Percentiles rank a stretch among this genome's conserved stretches.
Conservation (phyloP, 257 asterid genomes). For the Fraxinus americana region DNA sequence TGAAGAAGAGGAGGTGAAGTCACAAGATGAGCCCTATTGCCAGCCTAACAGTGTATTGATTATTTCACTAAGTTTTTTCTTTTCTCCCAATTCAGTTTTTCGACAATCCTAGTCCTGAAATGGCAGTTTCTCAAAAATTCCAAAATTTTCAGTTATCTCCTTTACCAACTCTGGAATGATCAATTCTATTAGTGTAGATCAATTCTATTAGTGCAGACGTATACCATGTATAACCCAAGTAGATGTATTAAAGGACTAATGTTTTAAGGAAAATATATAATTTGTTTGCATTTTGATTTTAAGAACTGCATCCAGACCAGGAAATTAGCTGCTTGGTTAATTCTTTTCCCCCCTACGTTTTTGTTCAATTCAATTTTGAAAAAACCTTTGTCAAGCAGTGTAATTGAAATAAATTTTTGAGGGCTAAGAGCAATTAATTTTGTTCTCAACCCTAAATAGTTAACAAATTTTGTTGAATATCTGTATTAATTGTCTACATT, state of each 20-base stretch:
- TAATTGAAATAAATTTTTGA: background rate
- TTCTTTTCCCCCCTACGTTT: background rate
- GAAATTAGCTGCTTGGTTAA: background rate
- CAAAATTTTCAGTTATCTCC: background rate
- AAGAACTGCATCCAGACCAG: background rate
- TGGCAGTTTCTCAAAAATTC: background rate
- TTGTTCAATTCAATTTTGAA: background rate
- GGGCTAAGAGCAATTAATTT: background rate
- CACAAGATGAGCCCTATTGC: conserved; percentile 44
- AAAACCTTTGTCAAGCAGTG: background rate
- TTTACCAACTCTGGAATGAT: background rate
- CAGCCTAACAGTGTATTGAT: conserved; percentile 36
- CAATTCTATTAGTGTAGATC: background rate
- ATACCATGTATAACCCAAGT: background rate
- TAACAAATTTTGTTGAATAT: background rate
- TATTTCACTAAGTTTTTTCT: background rate
- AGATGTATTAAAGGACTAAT: background rate
- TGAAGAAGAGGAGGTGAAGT: conserved; percentile 55
- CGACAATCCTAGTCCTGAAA: background rate
- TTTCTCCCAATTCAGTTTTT: background rate
- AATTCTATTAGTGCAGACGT: background rate
- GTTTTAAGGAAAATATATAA: background rate
- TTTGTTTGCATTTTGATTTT: background rate
- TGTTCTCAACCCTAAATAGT: background rate
- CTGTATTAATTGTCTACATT: background rate